phyloP scores from a whole-genome alignment of 805 yeast species.

The Metschnikowia similis region DNA sequence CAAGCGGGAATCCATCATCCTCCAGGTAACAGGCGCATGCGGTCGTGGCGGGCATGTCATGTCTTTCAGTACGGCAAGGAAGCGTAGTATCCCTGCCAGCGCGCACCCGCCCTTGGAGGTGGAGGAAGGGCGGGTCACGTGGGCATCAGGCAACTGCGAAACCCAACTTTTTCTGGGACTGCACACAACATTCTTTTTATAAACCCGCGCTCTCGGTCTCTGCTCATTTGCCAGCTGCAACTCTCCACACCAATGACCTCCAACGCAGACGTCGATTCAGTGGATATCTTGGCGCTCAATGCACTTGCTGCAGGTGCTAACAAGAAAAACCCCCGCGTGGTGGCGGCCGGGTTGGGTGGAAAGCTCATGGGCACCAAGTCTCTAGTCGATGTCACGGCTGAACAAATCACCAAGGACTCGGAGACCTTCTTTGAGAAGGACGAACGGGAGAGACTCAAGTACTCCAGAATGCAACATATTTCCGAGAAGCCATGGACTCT shows the following conservation, averaged over 20 bases:
- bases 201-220: not conserved
- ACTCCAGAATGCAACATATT: slow-evolving; percentile 48
- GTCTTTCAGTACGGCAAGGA: not conserved
- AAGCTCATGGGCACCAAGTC: slow-evolving; percentile 77
- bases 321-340: slow-evolving; percentile 64
- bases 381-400: slow-evolving; percentile 64
- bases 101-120: not conserved
- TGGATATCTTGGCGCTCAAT: slow-evolving; percentile 68
- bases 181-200: not conserved
- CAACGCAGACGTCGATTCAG: slow-evolving; percentile 23
- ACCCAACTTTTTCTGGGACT: slow-evolving; percentile 9
- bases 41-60: not conserved
- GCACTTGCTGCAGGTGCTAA: slow-evolving; percentile 80
- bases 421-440: slow-evolving; percentile 35
- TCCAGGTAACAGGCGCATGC: not conserved
- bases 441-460: slow-evolving; percentile 36
- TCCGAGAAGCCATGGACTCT: slow-evolving; percentile 77
- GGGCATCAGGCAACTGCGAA: not conserved
- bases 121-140: not conserved
- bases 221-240: not conserved
- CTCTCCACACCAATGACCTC: slow-evolving; percentile 8
- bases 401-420: slow-evolving; percentile 51
- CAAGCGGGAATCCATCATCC: too few species aligned
- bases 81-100: not conserved
- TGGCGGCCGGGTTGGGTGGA: slow-evolving; percentile 75